Conservation (phyloP, 129 eudicot genomes). For the Helianthus annuus region DNA sequence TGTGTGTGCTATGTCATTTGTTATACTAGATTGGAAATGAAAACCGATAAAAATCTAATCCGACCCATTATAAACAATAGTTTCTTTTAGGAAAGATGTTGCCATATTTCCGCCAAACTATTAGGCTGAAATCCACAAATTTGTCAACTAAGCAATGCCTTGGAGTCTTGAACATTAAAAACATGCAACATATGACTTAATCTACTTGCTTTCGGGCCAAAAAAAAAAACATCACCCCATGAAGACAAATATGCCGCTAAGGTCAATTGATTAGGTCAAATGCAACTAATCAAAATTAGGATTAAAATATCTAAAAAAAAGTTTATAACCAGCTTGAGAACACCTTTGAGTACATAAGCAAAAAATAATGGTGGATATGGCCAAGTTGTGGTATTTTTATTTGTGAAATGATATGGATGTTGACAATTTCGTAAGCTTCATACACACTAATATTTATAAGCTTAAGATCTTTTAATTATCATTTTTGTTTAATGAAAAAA, state of each 20-base stretch:
- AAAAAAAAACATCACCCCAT: not conserved
- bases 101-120: not conserved
- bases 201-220: not conserved
- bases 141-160: not conserved
- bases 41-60: no score
- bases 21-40: no score
- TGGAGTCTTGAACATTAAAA: not conserved
- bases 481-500: not conserved
- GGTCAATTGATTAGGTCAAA: constrained; percentile 15
- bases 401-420: constrained; percentile 14
- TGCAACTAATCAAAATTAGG: not conserved
- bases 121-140: not conserved
- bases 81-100: no score
- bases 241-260: not conserved
- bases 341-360: constrained; percentile 16
- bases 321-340: constrained; percentile 7
- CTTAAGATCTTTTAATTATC: not conserved
- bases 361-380: constrained; percentile 3
- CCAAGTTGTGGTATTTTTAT: constrained; percentile 4
- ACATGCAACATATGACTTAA: not conserved
- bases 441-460: not conserved
- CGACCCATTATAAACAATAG: not conserved
- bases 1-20: no score
- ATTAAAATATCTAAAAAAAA: constrained; percentile 1
- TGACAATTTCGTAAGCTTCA: constrained; percentile 23